Evolutionary conservation across 2,329 filamentous ascomycete species (phyloP), one percentile per base, ranked within the genome.

Genomic region (Capronia coronata): DNA sequence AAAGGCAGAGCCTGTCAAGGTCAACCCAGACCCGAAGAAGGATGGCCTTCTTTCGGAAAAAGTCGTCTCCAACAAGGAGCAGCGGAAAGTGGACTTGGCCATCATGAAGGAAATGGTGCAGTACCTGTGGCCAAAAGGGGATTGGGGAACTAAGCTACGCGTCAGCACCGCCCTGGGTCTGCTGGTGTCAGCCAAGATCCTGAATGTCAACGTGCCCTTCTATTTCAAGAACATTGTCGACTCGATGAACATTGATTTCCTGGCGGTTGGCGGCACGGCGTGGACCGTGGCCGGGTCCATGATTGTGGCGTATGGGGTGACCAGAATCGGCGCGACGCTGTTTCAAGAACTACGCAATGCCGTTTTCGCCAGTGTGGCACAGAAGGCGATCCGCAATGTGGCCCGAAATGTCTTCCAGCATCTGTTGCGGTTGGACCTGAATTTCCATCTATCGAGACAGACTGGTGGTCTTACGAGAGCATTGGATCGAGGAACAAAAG

Each of bases 181-280:
- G 55, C 76, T 98, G 30, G 71, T 98, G 18, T 87, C 90, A 51
- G 88, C 89, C 65, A 98, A 98, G 76, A 81, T 94, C 42, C 75
- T 98, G 63, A 98, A 97, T 67, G 93, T 98, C 13, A 89, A 98
- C 72, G 88, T 98, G 40, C 93, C 93, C 0, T 98, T 98, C 66
- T 98, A 96, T 75, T 98, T 98, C 75, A 97, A 97, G 75, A 90
- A 74, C 68, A 97, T 98, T 57, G 87, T 98, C 35, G 94, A 98
- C 68, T 83, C 87, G 16, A 95, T 98, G 88, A 98, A 98, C 67
- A 79, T 98, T 59, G 93, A 98, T 67, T 83, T 95, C 65, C 78
- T 80, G n/a, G 77, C 84, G 13, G 72, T 87, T 4, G 91, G 89
- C n/a, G 90, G 89, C 6, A 95, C 89, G 0, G 90, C 88, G 22